These are phyloP conservation scores for Gossypium turneri DNA, from an alignment of 345 rosid species.

Conservation along the genomic window DNA sequence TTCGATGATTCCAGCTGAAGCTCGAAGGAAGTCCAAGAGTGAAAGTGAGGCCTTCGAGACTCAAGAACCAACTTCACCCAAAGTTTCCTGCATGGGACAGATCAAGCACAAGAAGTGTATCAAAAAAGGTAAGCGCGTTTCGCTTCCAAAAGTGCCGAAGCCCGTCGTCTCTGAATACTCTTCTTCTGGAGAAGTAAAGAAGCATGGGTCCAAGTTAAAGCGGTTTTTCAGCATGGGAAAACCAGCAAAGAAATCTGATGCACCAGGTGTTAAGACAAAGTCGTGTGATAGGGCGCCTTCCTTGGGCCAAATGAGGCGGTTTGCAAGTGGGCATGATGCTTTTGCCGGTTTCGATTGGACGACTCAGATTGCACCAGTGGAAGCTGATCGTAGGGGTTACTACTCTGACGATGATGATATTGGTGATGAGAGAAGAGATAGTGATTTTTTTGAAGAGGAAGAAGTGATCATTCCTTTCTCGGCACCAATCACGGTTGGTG, in stretches of 20 bases:
- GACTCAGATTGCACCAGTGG: constrained; percentile 52
- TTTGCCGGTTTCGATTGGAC: constrained; percentile 62
- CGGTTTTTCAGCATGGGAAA: constrained; percentile 33
- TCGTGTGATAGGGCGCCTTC: constrained; percentile 41
- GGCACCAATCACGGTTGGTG: constrained; percentile 51
- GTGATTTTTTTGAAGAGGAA: constrained; percentile 26
- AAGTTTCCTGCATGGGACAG: constrained; percentile 88
- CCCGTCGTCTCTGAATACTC: not conserved
- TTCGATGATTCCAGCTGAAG: constrained; percentile 60
- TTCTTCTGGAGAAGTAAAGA: constrained; percentile 24
- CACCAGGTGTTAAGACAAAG: not conserved
- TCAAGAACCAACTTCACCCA: constrained; percentile 79
- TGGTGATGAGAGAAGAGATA: constrained; percentile 30
- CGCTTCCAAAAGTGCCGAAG: constrained; percentile 21
- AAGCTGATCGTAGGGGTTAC: constrained; percentile 36
- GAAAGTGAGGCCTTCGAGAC: constrained; percentile 21
- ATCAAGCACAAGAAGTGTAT: constrained; percentile 60
- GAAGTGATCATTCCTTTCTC: constrained; percentile 60
- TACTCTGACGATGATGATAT: constrained; percentile 53
- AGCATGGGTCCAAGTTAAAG: constrained; percentile 36
- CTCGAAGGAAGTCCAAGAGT: constrained; percentile 40
- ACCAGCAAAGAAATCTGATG: constrained; percentile 28
- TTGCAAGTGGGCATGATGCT: constrained; percentile 64
- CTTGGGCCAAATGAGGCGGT: constrained; percentile 75
- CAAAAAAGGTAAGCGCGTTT: constrained; percentile 6